Evolutionary conservation across 768 basidiomycete genomes (phyloP), one percentile per base, ranked within the genome.

Genomic region (Leucocoprinus birnbaumii): DNA sequence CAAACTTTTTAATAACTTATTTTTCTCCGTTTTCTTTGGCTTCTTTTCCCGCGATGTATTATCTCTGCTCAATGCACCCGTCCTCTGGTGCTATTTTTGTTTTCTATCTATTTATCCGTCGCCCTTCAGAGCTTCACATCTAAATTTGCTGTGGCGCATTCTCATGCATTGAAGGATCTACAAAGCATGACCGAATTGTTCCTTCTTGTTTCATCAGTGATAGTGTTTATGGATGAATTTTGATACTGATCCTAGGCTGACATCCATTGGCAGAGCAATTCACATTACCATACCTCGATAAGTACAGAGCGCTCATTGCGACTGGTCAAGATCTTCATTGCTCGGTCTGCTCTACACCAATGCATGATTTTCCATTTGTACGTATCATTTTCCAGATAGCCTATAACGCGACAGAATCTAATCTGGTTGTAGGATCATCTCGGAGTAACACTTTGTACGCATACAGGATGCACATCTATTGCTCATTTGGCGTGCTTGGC

Each of bases 401-500:
- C 24, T n/a, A 49, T 22, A 56, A 34, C 44, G 9, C 8, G 11
- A 19, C 31, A 35, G 22, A 9, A 6, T 22, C 18, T 50, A n/a
- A 26, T 9, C 25, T 27, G 19, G 44, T 34, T 50, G 42, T 10
- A 85, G 85, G 74, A 84, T 48, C 73, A 79, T 14, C 68, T 87
- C 2, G 66, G 71, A 6, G 70, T 74, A 5, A 71, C 80, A 0
- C 67, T 89, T 2, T 89, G 87, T 64, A 79, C 86, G 6, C 59
- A 71, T 18, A 53, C 65, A 3, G 61, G 62, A 7, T 89, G 87
- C 65, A 71, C 62, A 0, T 69, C 81, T 11, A 71, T 82, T 7
- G 77, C 83, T 5, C 87, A 89, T 65, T 62, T 88, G 0, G 58
- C 64, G 4, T 89, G 87, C 63, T 75, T 89, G 9, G 74, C 84